Percentiles rank a stretch among this genome's conserved stretches.
Conservation (phyloP, 805 yeast genomes). For the Wickerhamomyces chambardii region DNA sequence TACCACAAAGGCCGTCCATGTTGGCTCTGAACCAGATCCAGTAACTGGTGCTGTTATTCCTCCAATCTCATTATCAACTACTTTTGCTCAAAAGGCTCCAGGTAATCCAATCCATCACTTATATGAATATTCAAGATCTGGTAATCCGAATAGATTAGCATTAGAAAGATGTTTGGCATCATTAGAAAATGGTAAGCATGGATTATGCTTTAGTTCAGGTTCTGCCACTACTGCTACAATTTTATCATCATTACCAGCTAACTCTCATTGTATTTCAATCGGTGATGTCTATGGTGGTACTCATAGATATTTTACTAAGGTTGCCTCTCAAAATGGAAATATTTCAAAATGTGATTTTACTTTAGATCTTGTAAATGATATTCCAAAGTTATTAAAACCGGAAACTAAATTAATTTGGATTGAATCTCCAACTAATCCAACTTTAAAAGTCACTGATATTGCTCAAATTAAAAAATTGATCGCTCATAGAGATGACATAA, state of each 20-base stretch:
- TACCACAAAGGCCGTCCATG: constrained; percentile 80
- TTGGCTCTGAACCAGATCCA: constrained; percentile 66
- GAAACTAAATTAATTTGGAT: constrained; percentile 78
- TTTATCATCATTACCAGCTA: constrained; percentile 63
- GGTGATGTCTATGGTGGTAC: constrained; percentile 92
- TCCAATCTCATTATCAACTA: constrained; percentile 76
- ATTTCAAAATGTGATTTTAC: constrained; percentile 46
- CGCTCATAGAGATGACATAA: constrained; percentile 40
- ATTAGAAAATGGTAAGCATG: constrained; percentile 67
- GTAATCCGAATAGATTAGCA: constrained; percentile 80
- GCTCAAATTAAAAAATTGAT: constrained; percentile 48
- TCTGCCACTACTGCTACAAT: constrained; percentile 77
- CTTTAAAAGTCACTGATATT: constrained; percentile 72
- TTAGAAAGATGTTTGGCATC: constrained; percentile 75
- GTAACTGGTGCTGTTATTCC: constrained; percentile 82
- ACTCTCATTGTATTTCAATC: constrained; percentile 67
- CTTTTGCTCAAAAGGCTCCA: constrained; percentile 76
- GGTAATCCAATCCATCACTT: constrained; percentile 60
- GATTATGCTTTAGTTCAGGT: constrained; percentile 78
- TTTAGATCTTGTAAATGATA: constrained; percentile 49
- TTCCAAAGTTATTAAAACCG: constrained; percentile 43
- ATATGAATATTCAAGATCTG: constrained; percentile 79
- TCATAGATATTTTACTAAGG: constrained; percentile 83
- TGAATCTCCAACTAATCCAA: constrained; percentile 87
- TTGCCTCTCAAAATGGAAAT: constrained; percentile 74